These are phyloP conservation scores for Rhodofomes roseus DNA, from an alignment of 1,284 basidiomycete species.

Conservation along the genomic window DNA sequence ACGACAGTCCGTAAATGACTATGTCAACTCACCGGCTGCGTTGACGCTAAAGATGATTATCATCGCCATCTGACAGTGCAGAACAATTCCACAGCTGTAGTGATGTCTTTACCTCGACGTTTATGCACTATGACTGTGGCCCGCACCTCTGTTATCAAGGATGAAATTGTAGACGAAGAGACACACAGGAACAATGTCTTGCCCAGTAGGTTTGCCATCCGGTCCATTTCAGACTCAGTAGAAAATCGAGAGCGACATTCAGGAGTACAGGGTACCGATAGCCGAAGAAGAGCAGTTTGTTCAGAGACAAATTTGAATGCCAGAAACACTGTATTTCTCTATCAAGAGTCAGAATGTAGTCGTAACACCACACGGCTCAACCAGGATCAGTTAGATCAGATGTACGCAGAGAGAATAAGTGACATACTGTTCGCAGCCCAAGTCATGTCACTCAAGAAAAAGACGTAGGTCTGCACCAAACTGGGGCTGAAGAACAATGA, in stretches of 20 bases:
- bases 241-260: not conserved
- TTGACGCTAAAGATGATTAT: not conserved
- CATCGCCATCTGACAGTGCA: not conserved
- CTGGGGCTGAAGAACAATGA: not conserved
- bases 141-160: not conserved
- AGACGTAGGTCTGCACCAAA: not conserved
- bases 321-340: not conserved
- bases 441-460: not conserved
- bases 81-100: not conserved
- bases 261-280: not conserved
- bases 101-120: too few relatives aligned
- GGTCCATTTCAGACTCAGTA: not conserved
- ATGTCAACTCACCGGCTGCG: not conserved
- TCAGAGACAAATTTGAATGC: not conserved
- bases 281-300: not conserved
- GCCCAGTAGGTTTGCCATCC: not conserved
- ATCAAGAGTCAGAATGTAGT: not conserved
- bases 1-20: not conserved
- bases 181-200: not conserved
- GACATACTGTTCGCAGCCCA: not conserved
- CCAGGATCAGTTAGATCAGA: not conserved
- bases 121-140: too few relatives aligned
- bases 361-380: not conserved
- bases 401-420: not conserved
- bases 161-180: not conserved